Conservation (phyloP, 1,284 basidiomycete genomes). For the Leucoagaricus sp. region DNA sequence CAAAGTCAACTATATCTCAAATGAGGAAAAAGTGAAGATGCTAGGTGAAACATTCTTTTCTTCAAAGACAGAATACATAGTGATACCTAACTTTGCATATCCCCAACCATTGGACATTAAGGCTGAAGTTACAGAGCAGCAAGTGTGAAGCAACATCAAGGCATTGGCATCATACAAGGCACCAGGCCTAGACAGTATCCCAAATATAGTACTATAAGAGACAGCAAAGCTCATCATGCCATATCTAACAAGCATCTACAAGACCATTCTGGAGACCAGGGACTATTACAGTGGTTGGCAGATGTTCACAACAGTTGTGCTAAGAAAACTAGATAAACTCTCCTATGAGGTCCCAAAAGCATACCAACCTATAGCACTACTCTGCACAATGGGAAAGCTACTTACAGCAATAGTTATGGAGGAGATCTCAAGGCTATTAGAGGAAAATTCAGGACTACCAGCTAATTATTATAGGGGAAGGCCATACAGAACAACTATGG, state of each 20-base stretch:
- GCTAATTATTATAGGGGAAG: slow-evolving; percentile 33
- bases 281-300: slow-evolving; percentile 18
- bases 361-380: slow-evolving; percentile 31
- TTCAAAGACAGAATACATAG: neutral
- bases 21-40: slow-evolving; percentile 20
- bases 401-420: slow-evolving; percentile 28
- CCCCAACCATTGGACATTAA: slow-evolving; percentile 20
- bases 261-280: slow-evolving; percentile 22
- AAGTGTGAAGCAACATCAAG: slow-evolving; percentile 23
- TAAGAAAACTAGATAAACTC: slow-evolving; percentile 32
- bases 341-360: slow-evolving; percentile 29
- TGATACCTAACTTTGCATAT: slow-evolving; percentile 24
- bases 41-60: slow-evolving; percentile 24
- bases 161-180: slow-evolving; percentile 30
- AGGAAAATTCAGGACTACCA: slow-evolving; percentile 29
- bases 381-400: slow-evolving; percentile 26
- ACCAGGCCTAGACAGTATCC: slow-evolving; percentile 30
- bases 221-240: slow-evolving; percentile 18
- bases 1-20: neutral
- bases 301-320: slow-evolving; percentile 10
- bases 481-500: slow-evolving; percentile 35
- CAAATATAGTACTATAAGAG: slow-evolving; percentile 31
- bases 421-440: slow-evolving; percentile 23
- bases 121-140: slow-evolving; percentile 17
- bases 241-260: slow-evolving; percentile 27